Base-by-base conservation (phyloP, 768 basidiomycete genomes). In the Lentinula edodes region DNA sequence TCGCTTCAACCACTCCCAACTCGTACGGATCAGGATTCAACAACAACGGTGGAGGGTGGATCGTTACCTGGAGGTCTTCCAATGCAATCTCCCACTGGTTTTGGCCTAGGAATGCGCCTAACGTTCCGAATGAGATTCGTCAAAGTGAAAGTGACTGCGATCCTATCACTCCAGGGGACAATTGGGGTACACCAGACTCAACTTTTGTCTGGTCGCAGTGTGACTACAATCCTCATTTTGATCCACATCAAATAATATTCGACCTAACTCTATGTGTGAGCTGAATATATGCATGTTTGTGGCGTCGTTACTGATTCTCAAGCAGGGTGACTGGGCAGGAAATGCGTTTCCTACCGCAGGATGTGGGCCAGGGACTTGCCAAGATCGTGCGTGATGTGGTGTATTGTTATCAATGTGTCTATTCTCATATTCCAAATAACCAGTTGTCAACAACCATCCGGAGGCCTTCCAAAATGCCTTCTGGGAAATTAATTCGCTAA, bases 401-500 rank as follows among this genome's bases (percentile, higher is more conserved):
- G 28, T 58, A 8, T 62, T 7, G 32, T 5, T 35, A 60, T 51
- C 34, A 52, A 58, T 35, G 32, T 56, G 54, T 16, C 18, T 28
- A 15, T 32, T 3, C n/a, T 45, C 16, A 28, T 23, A 48, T 51
- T 51, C 50, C 9, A 13, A 8, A 10, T 20, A 3, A 18, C 35
- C 53, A 87, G 85, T 78, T 64, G 88, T 90, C 35, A 70, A 83
- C 69, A 79, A 83, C 62, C 80, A 85, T 65, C 88, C 90, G 0
- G 61, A 67, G 5, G 79, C 77, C 12, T 90, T 90, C 71, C 43
- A 62, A 10, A 76, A 87, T 16, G 86, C 89, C 1, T 90, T 86
- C 71, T 91, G 88, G 87, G 83, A 83, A 63, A 78, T 91, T 70
- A 82, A 83, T 65, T 78, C 80, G 16, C 70, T 90, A 38, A 76